phyloP scores from a whole-genome alignment of 2,329 filamentous ascomycete species.

The Cordyceps fumosorosea region DNA sequence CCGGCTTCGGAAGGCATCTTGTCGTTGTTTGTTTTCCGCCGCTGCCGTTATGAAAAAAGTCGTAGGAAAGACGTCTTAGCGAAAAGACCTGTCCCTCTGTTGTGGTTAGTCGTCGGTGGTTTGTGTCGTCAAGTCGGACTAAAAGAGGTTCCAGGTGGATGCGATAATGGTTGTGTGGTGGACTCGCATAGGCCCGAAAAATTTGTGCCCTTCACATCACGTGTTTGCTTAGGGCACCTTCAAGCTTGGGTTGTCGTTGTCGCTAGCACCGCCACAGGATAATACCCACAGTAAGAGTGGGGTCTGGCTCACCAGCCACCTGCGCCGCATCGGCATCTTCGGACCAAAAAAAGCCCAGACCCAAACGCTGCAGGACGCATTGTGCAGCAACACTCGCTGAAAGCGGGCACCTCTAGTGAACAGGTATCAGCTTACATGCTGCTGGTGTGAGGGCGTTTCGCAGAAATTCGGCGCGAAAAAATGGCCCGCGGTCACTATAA shows the following conservation, averaged over 20 bases:
- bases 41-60: conserved; percentile 33
- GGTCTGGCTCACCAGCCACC: conserved; percentile 2
- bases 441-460: conserved; percentile 4
- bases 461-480: background rate
- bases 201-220: conserved; percentile 14
- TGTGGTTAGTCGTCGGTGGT: conserved; percentile 12
- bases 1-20: conserved; percentile 85
- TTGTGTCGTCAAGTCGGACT: conserved; percentile 15
- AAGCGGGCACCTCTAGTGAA: background rate
- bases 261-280: conserved; percentile 7
- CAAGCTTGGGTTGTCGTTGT: background rate
- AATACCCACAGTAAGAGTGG: background rate
- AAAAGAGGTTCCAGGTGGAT: conserved; percentile 15
- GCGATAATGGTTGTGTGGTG: conserved; percentile 16
- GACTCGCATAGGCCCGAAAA: conserved; percentile 11
- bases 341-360: background rate
- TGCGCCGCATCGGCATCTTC: conserved; percentile 12
- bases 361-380: background rate
- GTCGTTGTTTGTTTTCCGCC: conserved; percentile 43
- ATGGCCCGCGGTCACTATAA: background rate
- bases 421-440: conserved; percentile 5
- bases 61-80: conserved; percentile 36
- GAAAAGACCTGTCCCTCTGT: conserved; percentile 36
- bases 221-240: conserved; percentile 12
- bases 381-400: background rate